A percentile compares a stretch with the other conserved stretches of the same genome.
Evolutionary conservation across 2,329 filamentous ascomycete species (phyloP).

Genomic region (Epichloe sylvatica): DNA sequence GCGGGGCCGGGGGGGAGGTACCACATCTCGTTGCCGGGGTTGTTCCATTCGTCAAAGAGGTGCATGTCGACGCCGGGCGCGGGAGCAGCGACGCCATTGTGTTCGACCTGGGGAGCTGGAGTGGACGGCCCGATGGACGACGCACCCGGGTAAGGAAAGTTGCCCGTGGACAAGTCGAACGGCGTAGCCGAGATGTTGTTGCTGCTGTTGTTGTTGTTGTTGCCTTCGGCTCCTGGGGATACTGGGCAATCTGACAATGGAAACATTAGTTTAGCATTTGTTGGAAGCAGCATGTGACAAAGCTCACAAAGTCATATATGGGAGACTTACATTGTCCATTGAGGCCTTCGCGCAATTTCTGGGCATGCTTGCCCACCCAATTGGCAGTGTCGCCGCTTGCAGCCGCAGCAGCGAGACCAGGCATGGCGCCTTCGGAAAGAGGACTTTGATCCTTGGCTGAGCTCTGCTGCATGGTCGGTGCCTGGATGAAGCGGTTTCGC

Average conservation of each 20-base stretch:
- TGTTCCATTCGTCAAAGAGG: slow-evolving; percentile 42
- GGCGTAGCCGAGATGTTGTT: slow-evolving; percentile 48
- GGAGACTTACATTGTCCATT: slow-evolving; percentile 22
- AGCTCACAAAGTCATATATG: background rate
- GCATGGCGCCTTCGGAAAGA: slow-evolving; percentile 17
- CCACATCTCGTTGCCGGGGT: slow-evolving; percentile 48
- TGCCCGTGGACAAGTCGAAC: slow-evolving; percentile 41
- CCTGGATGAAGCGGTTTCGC: slow-evolving; percentile 60
- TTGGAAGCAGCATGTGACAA: background rate
- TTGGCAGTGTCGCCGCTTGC: slow-evolving; percentile 12
- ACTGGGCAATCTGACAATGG: slow-evolving; percentile 19
- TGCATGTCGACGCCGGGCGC: slow-evolving; percentile 22
- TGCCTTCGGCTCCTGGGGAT: slow-evolving; percentile 22
- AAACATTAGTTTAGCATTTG: background rate
- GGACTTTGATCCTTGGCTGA: slow-evolving; percentile 30
- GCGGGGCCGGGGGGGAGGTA: slow-evolving; percentile 49
- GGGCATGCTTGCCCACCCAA: slow-evolving; percentile 25
- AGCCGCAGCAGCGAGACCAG: background rate
- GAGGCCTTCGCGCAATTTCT: slow-evolving; percentile 27
- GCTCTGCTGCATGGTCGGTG: slow-evolving; percentile 31
- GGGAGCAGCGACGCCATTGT: slow-evolving; percentile 8
- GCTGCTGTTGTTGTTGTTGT: slow-evolving; percentile 28
- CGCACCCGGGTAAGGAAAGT: slow-evolving; percentile 39
- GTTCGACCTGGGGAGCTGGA: slow-evolving; percentile 28
- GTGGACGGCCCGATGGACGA: slow-evolving; percentile 37